Evolutionary conservation across 2,329 filamentous ascomycete species (phyloP), one percentile per base, ranked within the genome.

Genomic region (Mycosphaerella sp.): DNA sequence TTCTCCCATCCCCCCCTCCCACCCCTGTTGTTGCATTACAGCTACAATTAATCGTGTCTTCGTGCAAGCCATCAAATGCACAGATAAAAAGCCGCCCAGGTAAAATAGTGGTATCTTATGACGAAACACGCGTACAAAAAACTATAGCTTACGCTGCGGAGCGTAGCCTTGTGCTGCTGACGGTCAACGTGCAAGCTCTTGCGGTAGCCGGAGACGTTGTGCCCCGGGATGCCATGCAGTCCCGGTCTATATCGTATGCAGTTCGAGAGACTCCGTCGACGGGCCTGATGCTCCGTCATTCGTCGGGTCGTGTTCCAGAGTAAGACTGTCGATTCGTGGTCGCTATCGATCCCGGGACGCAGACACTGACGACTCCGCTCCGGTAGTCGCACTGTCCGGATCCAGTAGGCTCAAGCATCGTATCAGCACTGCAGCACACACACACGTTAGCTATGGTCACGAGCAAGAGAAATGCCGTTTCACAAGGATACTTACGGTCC

Each of bases 401-500:
- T 63, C 61, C 32, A 63, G 51, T 34, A 57, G 54, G 21, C 50
- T 47, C 12, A 62, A 59, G 44, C 61, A 63, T 31, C 52, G 56
- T 14, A 63, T 51, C 14, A 63, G 55, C 39, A 63, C 61, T 63
- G 47, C n/a, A 21, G 31, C 34, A 29, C 21, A 21, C 21, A 12
- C 11, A 21, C 11, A 49, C 5, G 26, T 61, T 50, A 61, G 59
- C 48, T 39, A 36, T 32, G 4, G 29, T 34, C n/a, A 34, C 21
- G 21, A 21, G 21, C 21, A 17, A 2, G n/a, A 7, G 21, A 8
- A n/a, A n/a, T 43, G 29, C 10, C 11, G 34, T 32, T 6, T 6
- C 34, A 10, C 47, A 45, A 32, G 17, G 31, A 32, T 31, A 78
- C 87, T 73, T 76, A 95, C 91, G 80, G 55, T 81, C 80, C 63